Base-by-base conservation (phyloP, 2,329 filamentous ascomycete genomes). In the Botrytis squamosa region DNA sequence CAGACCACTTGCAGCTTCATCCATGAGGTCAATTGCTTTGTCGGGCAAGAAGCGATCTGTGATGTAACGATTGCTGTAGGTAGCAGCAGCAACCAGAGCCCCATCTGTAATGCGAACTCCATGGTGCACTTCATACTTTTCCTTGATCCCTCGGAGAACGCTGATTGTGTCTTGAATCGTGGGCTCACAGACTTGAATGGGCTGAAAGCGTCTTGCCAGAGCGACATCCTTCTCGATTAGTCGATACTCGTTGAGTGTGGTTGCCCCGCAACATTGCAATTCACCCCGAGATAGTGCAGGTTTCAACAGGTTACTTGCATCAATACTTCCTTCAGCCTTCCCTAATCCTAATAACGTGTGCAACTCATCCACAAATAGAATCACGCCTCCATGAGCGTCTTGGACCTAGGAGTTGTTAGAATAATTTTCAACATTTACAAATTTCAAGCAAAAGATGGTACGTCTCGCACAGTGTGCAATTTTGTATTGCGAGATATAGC, bases 91-190 rank as follows among this genome's bases (percentile, higher is more conserved):
- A 22, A 99, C 95, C 18, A 98, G 85, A 10, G 96, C 94, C 2
- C 92, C 92, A 79, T 98, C 96, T 0, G 94, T 97, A 77, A 99
- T 98, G 71, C 95, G 88, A 0, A 98, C 95, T 83, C 96, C 95
- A 80, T 99, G 96, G 77, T 98, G 96, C 0, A 98, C 93, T 82
- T 98, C 96, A 80, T 99, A 99, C 77, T 94, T 93, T 80, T 98
- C 95, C 81, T 98, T 98, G 85, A 99, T 98, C 67, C 95, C 96
- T 80, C 96, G 90, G 0, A 99, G 85, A 73, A 99, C 98, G 69
- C 94, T 97, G 75, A 99, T 95, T 0, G 96, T 98, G 77, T 98
- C 95, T 77, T 93, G 90, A 0, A 98, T 95, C 0, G 90, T 91
- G 0, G 96, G 96, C 79, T 99, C 96, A 75, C 91, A 93, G n/a